These are phyloP conservation scores for Fistulinella prunicolor DNA, from an alignment of 768 basidiomycete species.

Conservation along the genomic window DNA sequence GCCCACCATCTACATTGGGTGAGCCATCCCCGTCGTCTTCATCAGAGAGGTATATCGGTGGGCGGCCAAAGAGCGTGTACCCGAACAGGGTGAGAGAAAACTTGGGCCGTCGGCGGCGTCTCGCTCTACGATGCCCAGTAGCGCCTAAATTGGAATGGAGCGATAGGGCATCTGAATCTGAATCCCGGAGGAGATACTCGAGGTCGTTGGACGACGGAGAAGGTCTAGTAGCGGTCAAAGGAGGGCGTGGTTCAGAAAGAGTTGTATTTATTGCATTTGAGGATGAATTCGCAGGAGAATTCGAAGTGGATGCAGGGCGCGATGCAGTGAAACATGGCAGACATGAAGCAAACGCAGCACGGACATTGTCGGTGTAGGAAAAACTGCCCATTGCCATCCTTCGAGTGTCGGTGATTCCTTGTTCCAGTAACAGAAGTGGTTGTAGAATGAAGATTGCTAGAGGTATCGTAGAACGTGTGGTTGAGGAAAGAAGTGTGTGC, in stretches of 20 bases:
- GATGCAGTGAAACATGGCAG: slow-evolving; percentile 51
- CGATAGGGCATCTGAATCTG: slow-evolving; percentile 59
- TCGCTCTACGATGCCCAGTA: slow-evolving; percentile 29
- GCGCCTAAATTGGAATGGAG: slow-evolving; percentile 60
- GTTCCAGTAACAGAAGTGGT: neutral
- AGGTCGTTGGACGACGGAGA: slow-evolving; percentile 37
- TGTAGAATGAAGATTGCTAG: neutral
- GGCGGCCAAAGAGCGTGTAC: slow-evolving; percentile 62
- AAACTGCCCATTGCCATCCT: slow-evolving; percentile 39
- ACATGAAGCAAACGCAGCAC: slow-evolving; percentile 58
- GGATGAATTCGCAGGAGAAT: slow-evolving; percentile 17
- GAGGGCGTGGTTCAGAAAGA: slow-evolving; percentile 28
- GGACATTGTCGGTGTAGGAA: slow-evolving; percentile 62
- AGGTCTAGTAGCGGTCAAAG: slow-evolving; percentile 4
- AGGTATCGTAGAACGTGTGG: no score
- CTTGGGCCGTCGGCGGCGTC: slow-evolving; percentile 32
- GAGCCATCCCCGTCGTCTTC: slow-evolving; percentile 42
- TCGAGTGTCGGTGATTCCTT: neutral
- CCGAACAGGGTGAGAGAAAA: slow-evolving; percentile 59
- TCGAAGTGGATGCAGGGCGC: slow-evolving; percentile 31
- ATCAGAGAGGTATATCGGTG: slow-evolving; percentile 59
- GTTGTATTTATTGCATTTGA: slow-evolving; percentile 2
- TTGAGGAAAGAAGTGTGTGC: no score
- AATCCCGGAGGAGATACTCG: slow-evolving; percentile 47
- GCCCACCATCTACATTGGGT: neutral